Base-by-base conservation (phyloP, 441 rosid species). In the Pelargonium fulgidum region DNA sequence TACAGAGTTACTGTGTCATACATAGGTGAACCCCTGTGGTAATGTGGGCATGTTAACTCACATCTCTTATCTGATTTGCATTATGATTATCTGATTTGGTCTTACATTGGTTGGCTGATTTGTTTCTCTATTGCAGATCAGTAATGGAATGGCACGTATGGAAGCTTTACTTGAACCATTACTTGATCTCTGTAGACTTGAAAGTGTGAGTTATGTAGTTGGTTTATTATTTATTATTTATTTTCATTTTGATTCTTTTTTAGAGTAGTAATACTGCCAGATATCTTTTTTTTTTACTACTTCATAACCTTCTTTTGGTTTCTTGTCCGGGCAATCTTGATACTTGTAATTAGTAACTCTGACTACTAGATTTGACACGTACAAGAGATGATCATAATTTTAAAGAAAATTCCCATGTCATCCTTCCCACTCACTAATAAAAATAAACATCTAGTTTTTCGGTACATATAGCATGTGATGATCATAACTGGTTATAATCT, bases 111-210 rank as follows among this genome's bases (percentile, higher is more conserved):
- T 68, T 58, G 14, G 29, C 61, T 66, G 67, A 36, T 81, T 65
- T 66, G 45, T 67, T 44, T 69, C 7, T 75, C 16, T 58, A 42
- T 65, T 79, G 79, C 87, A 94, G 99, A 74, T 85, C 14, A 80
- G 84, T 72, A 86, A 76, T 77, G 97, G 96, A 68, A 73, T 83
- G 81, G 74, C 85, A 54, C 75, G 64, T 62, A 24, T 87, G 79
- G 89, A 89, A 80, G 85, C 85, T 68, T 78, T 94, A 72, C 75
- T 90, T 74, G 83, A 78, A 77, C 85, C 97, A 9, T 80, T 94
- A 61, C 73, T 90, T 76, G 87, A 83, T 79, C 92, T 90, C 47
- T 94, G 96, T 69, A 24, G 71, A 24, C 76, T 70, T 59, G 83
- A 79, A 68, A 89, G 89, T 82, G 99, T 92, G 79, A 80, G 96